Evolutionary conservation across 2,329 filamentous ascomycete species (phyloP).

Genomic region (Ascochyta koolunga): DNA sequence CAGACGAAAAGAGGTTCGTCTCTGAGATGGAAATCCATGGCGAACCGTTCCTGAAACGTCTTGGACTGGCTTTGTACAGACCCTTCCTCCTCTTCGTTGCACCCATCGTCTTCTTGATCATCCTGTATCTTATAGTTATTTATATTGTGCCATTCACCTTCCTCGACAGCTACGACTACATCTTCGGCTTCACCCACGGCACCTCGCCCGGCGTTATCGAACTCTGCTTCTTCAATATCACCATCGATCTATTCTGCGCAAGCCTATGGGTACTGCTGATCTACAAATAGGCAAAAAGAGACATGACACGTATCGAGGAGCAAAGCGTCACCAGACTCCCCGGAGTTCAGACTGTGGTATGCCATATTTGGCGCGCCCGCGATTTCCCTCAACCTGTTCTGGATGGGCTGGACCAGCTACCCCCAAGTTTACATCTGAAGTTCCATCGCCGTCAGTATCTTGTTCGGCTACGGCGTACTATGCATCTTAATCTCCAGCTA

Average conservation of each 20-base stretch:
- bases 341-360: conserved; percentile 62
- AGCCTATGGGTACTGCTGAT: conserved; percentile 53
- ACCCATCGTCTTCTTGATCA: conserved; percentile 57
- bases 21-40: conserved; percentile 55
- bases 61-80: conserved; percentile 49
- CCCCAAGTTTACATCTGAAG: conserved; percentile 5
- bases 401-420: conserved; percentile 63
- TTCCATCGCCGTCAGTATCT: conserved; percentile 3
- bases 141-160: conserved; percentile 63
- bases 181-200: conserved; percentile 58
- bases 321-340: conserved; percentile 51
- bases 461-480: conserved; percentile 14
- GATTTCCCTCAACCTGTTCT: conserved; percentile 61
- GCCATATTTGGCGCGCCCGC: conserved; percentile 58
- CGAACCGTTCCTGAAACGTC: conserved; percentile 45
- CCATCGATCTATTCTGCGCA: conserved; percentile 49
- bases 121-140: conserved; percentile 58
- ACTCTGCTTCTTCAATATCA: conserved; percentile 57
- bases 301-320: conserved; percentile 51
- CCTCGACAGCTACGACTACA: conserved; percentile 58
- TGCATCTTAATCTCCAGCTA: conserved; percentile 55
- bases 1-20: conserved; percentile 52
- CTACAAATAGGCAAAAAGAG: conserved; percentile 52
- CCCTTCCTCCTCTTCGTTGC: conserved; percentile 51
- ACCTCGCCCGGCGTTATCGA: conserved; percentile 54